Percentiles rank a stretch among this genome's conserved stretches.
Evolutionary conservation across 2,329 filamentous ascomycete species (phyloP).

Genomic region (Aureobasidium vineae): DNA sequence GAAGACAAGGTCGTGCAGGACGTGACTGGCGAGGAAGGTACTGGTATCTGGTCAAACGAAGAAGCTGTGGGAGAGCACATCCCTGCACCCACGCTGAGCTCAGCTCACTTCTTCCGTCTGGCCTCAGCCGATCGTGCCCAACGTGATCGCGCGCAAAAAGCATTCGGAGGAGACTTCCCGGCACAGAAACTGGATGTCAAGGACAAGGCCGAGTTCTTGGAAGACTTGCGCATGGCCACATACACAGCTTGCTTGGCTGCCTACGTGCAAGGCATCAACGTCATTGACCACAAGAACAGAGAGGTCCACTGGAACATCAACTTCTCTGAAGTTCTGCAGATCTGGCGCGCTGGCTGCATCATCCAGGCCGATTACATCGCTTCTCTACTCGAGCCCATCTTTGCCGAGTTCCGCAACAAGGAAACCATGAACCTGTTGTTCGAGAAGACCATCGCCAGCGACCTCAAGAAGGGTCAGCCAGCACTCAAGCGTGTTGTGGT

Average conservation of each 20-base stretch:
- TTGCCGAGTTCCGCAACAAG: slow-evolving; percentile 37
- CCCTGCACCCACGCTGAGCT: slow-evolving; percentile 62
- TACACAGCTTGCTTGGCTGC: slow-evolving; percentile 61
- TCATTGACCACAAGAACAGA: slow-evolving; percentile 59
- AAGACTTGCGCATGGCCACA: slow-evolving; percentile 59
- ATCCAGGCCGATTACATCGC: slow-evolving; percentile 66
- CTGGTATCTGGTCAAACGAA: slow-evolving; percentile 63
- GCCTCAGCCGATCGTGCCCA: slow-evolving; percentile 61
- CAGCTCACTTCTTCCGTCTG: slow-evolving; percentile 62
- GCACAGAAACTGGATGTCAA: slow-evolving; percentile 37
- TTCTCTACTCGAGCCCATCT: slow-evolving; percentile 55
- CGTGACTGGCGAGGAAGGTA: slow-evolving; percentile 64
- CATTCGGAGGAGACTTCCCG: slow-evolving; percentile 45
- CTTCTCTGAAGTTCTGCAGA: slow-evolving; percentile 54
- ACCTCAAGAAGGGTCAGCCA: slow-evolving; percentile 53
- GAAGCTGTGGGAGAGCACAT: slow-evolving; percentile 63
- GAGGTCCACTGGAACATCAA: slow-evolving; percentile 60
- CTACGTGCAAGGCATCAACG: slow-evolving; percentile 65
- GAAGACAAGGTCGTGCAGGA: slow-evolving; percentile 72
- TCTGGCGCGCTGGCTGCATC: slow-evolving; percentile 70
- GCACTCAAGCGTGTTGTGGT: slow-evolving; percentile 57
- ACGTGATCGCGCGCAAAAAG: slow-evolving; percentile 53
- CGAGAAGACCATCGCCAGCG: slow-evolving; percentile 51
- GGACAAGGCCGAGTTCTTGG: slow-evolving; percentile 49
- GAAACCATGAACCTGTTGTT: slow-evolving; percentile 50